phyloP scores from a whole-genome alignment of 305 asterid genomes.

The Striga hermonthica region DNA sequence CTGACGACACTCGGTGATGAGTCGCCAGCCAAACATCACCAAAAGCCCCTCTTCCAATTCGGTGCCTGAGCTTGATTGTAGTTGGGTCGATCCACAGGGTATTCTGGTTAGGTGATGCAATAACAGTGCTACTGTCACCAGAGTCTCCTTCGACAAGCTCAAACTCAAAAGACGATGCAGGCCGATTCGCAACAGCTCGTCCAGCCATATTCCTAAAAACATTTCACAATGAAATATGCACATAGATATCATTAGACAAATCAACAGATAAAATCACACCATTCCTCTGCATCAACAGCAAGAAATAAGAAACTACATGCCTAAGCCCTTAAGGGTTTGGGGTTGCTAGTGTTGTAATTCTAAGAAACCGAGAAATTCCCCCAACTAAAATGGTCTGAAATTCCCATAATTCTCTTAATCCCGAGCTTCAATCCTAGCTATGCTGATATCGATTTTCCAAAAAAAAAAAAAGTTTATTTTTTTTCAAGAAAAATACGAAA shows the following conservation, averaged over 20 bases:
- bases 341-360: too few relatives aligned
- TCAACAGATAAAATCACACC: conserved; percentile 14
- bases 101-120: conserved; percentile 45
- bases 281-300: conserved; percentile 10
- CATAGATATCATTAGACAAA: conserved; percentile 3
- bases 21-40: conserved; percentile 95
- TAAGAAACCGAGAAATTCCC: too few relatives aligned
- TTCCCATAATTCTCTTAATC: background rate
- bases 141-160: conserved; percentile 71
- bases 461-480: too few relatives aligned
- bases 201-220: conserved; percentile 59
- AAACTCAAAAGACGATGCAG: conserved; percentile 57
- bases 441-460: background rate
- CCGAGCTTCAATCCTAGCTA: conserved; percentile 11
- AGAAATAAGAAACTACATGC: background rate
- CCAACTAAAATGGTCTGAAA: too few relatives aligned
- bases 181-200: conserved; percentile 43
- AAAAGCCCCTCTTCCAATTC: conserved; percentile 80
- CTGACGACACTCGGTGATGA: conserved; percentile 54
- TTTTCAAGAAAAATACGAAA: too few relatives aligned
- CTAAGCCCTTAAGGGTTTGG: too few relatives aligned
- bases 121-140: conserved; percentile 40
- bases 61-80: conserved; percentile 68
- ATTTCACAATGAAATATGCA: background rate
- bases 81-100: conserved; percentile 70